Base-by-base conservation (phyloP, 139 green algal species). In the Mesostigma viride region DNA sequence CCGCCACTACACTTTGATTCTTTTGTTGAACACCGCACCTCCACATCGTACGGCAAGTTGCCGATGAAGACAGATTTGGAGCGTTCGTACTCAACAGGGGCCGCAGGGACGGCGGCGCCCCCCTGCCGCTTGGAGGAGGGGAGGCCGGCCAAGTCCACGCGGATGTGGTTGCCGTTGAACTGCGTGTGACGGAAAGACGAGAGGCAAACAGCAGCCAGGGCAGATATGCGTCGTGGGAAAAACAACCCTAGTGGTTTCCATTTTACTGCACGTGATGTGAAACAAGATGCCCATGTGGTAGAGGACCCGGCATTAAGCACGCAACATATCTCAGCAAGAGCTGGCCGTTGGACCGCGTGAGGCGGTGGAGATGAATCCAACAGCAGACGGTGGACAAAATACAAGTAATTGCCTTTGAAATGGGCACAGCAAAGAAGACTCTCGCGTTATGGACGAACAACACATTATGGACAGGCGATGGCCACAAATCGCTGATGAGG, bases 41-140 rank as follows among this genome's bases (percentile, higher is more conserved):
- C 70, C 1, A 82, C 71, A n/a, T 87, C 77, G 44, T 86, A 85
- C 22, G 82, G 76, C 65, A 96, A 68, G 62, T 95, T 95, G 62
- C 90, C 90, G 0, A 95, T 64, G 72, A 96, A 96, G 0, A 95
- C 67, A 27, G 79, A 85, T 58, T 83, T 80, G 1, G 40, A 31
- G 2, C 72, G 79, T 71, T 95, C 86, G 59, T 91, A 95, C 58
- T 71, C n/a, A 32, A 80, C 78, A 0, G 35, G 68, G 24, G 58
- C 35, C 1, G 47, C 53, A 32, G 58, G 67, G 11, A 59, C 71
- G 22, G 48, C 64, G 3, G 20, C 44, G 28, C 65, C 67, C 31
- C 36, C 11, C n/a, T n/a, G n/a, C 20, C 62, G 27, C 20, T 40
- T 40, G 61, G 31, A 3, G 31, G 31, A 69, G 31, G 20, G 40